Percentiles rank a stretch among this genome's conserved stretches.
Evolutionary conservation across 2,329 filamentous ascomycete species (phyloP).

Genomic region (Diaporthe amygdali): DNA sequence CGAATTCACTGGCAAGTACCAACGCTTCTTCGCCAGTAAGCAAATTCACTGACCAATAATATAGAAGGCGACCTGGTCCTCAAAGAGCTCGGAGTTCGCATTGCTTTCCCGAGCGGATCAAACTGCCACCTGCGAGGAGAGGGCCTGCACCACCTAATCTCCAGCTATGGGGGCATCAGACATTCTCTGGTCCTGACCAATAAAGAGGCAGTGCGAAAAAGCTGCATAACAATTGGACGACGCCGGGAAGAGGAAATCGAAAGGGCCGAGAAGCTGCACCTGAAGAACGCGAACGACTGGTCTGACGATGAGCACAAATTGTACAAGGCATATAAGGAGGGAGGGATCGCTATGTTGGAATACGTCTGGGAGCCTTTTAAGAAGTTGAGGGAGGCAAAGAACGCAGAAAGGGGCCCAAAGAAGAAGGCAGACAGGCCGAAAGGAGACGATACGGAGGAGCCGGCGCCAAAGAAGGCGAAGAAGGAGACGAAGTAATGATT

Average conservation of each 20-base stretch:
- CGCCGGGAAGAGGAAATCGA: background rate
- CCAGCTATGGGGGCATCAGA: background rate
- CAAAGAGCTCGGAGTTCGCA: background rate
- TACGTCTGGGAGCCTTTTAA: too few relatives aligned
- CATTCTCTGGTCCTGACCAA: background rate
- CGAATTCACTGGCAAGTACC: background rate
- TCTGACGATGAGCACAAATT: background rate
- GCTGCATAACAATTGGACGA: background rate
- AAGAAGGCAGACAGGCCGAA: background rate
- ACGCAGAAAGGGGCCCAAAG: background rate
- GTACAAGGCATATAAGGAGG: background rate
- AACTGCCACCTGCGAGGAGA: background rate
- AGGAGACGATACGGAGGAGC: background rate
- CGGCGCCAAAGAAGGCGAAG: background rate
- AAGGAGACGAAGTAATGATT: background rate
- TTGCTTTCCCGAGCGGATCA: background rate
- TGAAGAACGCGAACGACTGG: background rate
- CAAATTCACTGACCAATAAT: background rate
- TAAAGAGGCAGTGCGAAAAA: background rate
- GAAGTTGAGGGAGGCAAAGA: background rate
- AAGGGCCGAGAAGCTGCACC: background rate
- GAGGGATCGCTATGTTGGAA: background rate
- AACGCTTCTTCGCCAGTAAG: too few relatives aligned
- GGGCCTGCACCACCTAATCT: background rate
- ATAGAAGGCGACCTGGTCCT: background rate